Evolutionary conservation across 371 early-diverging fungal species (phyloP).

Genomic region (Lichtheimia corymbifera): DNA sequence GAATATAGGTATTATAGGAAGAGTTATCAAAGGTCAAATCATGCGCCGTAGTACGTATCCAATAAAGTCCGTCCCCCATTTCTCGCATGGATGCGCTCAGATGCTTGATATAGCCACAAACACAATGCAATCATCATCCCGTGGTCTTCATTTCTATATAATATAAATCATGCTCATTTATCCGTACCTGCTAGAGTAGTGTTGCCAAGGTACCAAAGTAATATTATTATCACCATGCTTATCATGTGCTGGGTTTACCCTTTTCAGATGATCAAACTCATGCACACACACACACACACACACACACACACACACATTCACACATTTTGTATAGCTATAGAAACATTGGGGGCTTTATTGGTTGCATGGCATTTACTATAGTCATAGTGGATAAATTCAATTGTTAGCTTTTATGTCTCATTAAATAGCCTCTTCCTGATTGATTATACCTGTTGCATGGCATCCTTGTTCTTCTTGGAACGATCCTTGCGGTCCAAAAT

Average conservation of each 20-base stretch:
- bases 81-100: neutral
- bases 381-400: neutral
- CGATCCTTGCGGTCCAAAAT: constrained; percentile 78
- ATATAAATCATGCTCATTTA: neutral
- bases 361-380: too few species aligned
- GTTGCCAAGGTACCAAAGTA: neutral
- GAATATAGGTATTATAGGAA: neutral
- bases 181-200: neutral
- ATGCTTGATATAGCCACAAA: too few species aligned
- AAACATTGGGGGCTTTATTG: too few species aligned
- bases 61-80: neutral
- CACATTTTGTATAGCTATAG: too few species aligned
- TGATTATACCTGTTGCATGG: constrained; percentile 43
- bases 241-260: too few species aligned
- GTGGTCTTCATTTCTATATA: neutral
- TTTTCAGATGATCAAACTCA: neutral
- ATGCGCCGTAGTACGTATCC: neutral
- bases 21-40: neutral
- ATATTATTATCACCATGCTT: neutral
- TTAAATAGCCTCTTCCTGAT: neutral
- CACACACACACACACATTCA: neutral
- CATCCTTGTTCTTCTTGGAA: constrained; percentile 36
- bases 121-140: neutral
- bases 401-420: neutral
- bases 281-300: neutral